These are phyloP conservation scores for Glaciozyma antarctica DNA, from an alignment of 768 basidiomycete species.

Conservation along the genomic window DNA sequence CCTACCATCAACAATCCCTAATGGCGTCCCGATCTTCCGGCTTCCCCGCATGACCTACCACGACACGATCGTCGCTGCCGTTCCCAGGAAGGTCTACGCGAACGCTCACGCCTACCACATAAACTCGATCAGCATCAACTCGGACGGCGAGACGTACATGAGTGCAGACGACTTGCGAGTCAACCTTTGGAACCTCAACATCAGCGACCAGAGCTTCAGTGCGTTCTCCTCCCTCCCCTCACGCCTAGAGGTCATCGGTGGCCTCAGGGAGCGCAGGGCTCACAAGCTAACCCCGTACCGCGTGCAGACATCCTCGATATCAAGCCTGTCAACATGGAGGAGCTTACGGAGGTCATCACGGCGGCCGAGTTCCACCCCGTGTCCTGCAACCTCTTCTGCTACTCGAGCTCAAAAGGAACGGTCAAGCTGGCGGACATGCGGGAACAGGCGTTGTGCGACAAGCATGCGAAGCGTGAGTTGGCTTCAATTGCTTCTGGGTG, in stretches of 20 bases:
- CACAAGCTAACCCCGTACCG: not conserved
- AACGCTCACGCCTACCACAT: constrained; percentile 99
- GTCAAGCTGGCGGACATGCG: constrained; percentile 99
- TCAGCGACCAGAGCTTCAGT: constrained; percentile 99
- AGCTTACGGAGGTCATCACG: constrained; percentile 99
- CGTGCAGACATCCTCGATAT: constrained; percentile 92
- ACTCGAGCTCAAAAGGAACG: constrained; percentile 98
- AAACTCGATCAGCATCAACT: constrained; percentile 98
- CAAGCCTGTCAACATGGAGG: constrained; percentile 99
- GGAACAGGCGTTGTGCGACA: constrained; percentile 90
- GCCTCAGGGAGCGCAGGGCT: too few species aligned
- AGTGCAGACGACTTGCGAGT: constrained; percentile 96
- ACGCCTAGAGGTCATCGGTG: not conserved
- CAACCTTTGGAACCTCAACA: constrained; percentile 97
- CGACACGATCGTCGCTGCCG: constrained; percentile 96
- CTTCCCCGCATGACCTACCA: constrained; percentile 86
- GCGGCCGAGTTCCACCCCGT: constrained; percentile 96
- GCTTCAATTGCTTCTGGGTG: constrained; percentile 11
- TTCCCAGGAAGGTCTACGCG: constrained; percentile 95
- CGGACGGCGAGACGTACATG: constrained; percentile 98
- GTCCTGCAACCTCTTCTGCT: constrained; percentile 98
- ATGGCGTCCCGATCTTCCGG: constrained; percentile 47
- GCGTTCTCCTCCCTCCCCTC: constrained; percentile 40
- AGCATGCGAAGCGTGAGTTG: constrained; percentile 82
- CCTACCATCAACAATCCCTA: constrained; percentile 11